Percentiles rank a stretch among this genome's conserved stretches.
phyloP scores from a whole-genome alignment of 805 yeast genomes.

The Lachancea meyersii region DNA sequence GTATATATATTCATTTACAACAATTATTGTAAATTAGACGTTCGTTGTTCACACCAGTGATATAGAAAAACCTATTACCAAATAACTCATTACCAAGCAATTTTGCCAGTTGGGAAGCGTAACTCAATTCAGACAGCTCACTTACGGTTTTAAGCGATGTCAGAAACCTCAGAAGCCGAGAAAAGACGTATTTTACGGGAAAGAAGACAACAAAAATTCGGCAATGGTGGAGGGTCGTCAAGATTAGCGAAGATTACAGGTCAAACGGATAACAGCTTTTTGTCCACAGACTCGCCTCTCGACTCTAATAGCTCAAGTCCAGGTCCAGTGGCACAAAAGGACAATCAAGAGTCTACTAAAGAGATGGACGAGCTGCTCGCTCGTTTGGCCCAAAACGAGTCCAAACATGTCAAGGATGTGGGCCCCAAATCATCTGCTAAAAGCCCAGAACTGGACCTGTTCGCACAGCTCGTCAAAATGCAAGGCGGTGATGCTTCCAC shows the following conservation, averaged over 20 bases:
- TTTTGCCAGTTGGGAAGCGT: too few species aligned
- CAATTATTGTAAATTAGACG: too few species aligned
- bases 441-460: conserved; percentile 23
- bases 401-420: background rate
- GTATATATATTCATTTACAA: too few species aligned
- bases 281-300: conserved; percentile 34
- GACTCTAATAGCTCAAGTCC: conserved; percentile 14
- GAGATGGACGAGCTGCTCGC: conserved; percentile 20
- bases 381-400: conserved; percentile 10
- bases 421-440: background rate
- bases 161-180: conserved; percentile 47
- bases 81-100: too few species aligned
- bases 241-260: conserved; percentile 48
- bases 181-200: conserved; percentile 53
- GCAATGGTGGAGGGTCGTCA: conserved; percentile 47
- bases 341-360: conserved; percentile 9
- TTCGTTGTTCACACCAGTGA: too few species aligned
- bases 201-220: conserved; percentile 58
- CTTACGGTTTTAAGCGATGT: too few species aligned
- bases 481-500: conserved; percentile 11
- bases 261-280: conserved; percentile 30
- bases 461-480: conserved; percentile 26
- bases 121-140: too few species aligned
- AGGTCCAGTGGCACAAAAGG: background rate
- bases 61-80: too few species aligned